Conservation (phyloP, 345 rosid genomes). For the Barbarea vulgaris region DNA sequence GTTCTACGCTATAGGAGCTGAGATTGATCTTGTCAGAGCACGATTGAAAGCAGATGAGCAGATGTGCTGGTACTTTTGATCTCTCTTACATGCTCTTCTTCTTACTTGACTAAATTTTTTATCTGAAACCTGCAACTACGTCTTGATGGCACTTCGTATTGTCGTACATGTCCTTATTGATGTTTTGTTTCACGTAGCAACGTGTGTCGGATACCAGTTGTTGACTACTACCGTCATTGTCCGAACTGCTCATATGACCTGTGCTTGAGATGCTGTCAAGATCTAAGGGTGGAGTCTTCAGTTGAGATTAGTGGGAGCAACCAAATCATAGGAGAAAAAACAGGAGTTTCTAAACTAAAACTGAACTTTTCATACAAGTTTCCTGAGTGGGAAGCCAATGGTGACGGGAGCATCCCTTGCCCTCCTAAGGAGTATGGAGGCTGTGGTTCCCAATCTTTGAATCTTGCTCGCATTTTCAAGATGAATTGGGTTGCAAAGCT, state of each 20-base stretch:
- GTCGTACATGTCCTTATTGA: slow-evolving; percentile 18
- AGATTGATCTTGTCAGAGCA: slow-evolving; percentile 72
- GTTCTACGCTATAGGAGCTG: slow-evolving; percentile 59
- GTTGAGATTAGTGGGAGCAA: slow-evolving; percentile 39
- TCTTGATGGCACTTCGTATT: not conserved
- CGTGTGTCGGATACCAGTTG: slow-evolving; percentile 85
- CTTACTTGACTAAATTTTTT: not conserved
- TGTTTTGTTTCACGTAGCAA: slow-evolving; percentile 63
- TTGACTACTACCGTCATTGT: slow-evolving; percentile 97
- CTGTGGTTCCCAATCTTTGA: slow-evolving; percentile 67
- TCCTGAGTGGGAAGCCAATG: slow-evolving; percentile 84
- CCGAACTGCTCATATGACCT: slow-evolving; percentile 78
- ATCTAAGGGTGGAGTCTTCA: slow-evolving; percentile 68
- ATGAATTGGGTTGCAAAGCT: slow-evolving; percentile 99
- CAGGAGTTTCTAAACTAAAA: slow-evolving; percentile 43
- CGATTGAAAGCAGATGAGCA: slow-evolving; percentile 95
- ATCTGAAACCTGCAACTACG: not conserved
- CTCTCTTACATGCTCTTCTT: slow-evolving; percentile 13
- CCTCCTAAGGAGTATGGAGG: slow-evolving; percentile 88
- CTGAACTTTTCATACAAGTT: slow-evolving; percentile 57
- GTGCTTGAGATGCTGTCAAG: slow-evolving; percentile 93
- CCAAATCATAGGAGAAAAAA: slow-evolving; percentile 37
- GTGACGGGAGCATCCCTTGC: slow-evolving; percentile 87
- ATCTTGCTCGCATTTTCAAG: slow-evolving; percentile 85
- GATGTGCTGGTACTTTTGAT: slow-evolving; percentile 88